phyloP scores from a whole-genome alignment of 2,329 filamentous ascomycete species.

The Cladosporium velox region DNA sequence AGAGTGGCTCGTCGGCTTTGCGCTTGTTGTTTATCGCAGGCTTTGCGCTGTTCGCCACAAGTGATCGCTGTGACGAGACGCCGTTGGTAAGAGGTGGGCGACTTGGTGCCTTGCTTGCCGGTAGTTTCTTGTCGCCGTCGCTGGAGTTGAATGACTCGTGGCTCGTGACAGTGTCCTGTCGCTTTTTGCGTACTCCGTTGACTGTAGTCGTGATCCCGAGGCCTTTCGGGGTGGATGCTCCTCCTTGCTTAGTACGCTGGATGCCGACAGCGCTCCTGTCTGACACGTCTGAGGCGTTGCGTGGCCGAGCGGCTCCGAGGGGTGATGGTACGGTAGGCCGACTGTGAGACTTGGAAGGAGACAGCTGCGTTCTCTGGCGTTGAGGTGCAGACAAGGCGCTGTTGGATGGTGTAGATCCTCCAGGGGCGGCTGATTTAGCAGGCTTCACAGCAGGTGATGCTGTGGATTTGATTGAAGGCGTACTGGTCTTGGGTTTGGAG shows the following conservation, averaged over 20 bases:
- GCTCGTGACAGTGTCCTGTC: conserved; percentile 37
- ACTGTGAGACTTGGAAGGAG: conserved; percentile 32
- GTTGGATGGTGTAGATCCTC: conserved; percentile 18
- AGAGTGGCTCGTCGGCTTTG: conserved; percentile 44
- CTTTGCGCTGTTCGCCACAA: conserved; percentile 27
- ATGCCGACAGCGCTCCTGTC: conserved; percentile 32
- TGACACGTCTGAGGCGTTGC: conserved; percentile 59
- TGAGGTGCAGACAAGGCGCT: conserved; percentile 22
- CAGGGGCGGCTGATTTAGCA: conserved; percentile 20
- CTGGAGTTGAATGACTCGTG: conserved; percentile 26
- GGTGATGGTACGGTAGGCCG: conserved; percentile 64
- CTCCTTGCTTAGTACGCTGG: conserved; percentile 29
- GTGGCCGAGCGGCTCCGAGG: conserved; percentile 61
- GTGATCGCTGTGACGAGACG: conserved; percentile 37
- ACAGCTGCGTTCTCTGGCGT: conserved; percentile 38
- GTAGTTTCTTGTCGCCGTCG: conserved; percentile 26
- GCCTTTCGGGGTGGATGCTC: conserved; percentile 45
- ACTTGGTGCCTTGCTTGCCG: conserved; percentile 20
- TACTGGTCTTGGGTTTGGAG: conserved; percentile 18
- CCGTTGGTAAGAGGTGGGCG: conserved; percentile 39
- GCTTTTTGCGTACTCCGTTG: conserved; percentile 37
- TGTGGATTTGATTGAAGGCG: conserved; percentile 25
- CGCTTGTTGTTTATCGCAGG: conserved; percentile 28
- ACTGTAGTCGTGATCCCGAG: conserved; percentile 42
- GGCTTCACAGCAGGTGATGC: conserved; percentile 27